Conservation (phyloP, 1,284 basidiomycete genomes). For the Ceratobasidium papillatum region DNA sequence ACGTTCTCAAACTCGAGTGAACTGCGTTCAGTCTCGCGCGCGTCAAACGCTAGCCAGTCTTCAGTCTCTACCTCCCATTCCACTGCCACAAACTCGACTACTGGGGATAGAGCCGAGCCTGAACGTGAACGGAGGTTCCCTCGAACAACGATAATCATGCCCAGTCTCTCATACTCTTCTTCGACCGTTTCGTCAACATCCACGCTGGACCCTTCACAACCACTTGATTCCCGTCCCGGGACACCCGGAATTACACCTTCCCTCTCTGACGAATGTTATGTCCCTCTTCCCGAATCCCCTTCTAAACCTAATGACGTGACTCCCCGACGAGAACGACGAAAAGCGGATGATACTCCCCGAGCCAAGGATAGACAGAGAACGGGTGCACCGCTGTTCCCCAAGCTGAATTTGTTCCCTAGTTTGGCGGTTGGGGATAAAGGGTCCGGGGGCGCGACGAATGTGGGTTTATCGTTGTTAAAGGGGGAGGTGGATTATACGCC, state of each 20-base stretch:
- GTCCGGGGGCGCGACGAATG: background rate
- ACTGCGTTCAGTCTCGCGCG: background rate
- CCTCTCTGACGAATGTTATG: constrained; percentile 21
- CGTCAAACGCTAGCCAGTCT: constrained; percentile 2
- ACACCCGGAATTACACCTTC: constrained; percentile 2
- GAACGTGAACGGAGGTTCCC: constrained; percentile 25
- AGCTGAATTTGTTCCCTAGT: constrained; percentile 14
- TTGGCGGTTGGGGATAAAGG: background rate
- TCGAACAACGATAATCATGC: constrained; percentile 16
- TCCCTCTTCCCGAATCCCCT: constrained; percentile 37
- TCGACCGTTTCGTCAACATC: constrained; percentile 38
- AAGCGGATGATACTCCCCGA: constrained; percentile 24
- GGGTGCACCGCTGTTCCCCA: background rate
- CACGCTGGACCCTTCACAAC: constrained; percentile 14
- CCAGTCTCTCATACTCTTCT: constrained; percentile 28
- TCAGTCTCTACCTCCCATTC: constrained; percentile 1
- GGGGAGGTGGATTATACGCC: constrained; percentile 34
- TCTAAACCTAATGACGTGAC: constrained; percentile 14
- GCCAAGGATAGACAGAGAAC: constrained; percentile 18
- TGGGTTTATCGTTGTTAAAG: constrained; percentile 7
- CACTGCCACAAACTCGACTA: background rate
- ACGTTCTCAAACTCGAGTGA: constrained; percentile 18
- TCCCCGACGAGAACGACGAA: background rate
- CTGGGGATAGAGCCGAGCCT: background rate
- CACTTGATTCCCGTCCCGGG: background rate